Conservation (phyloP, 2,329 filamentous ascomycete genomes). For the Didymella pomorum region DNA sequence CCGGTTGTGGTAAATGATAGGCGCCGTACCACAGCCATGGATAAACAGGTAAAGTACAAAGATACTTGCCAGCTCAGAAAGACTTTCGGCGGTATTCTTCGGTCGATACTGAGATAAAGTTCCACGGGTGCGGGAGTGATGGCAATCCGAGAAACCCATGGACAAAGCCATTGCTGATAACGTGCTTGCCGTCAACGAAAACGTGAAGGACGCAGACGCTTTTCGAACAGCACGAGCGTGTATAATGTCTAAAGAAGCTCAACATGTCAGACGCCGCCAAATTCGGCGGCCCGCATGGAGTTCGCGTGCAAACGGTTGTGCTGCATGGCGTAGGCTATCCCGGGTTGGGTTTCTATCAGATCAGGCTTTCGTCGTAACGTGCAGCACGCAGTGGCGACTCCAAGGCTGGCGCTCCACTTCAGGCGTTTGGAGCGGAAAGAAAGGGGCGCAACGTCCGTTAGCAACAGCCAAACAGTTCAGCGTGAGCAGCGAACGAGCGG, state of each 20-base stretch:
- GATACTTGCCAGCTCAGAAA: background rate
- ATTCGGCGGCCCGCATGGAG: conserved; percentile 8
- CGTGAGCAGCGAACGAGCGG: background rate
- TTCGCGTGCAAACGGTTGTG: conserved; percentile 1
- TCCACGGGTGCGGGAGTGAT: background rate
- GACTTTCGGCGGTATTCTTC: background rate
- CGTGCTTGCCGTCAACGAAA: background rate
- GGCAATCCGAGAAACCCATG: background rate
- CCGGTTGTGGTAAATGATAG: conserved; percentile 2
- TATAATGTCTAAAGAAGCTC: background rate
- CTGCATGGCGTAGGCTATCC: conserved; percentile 7
- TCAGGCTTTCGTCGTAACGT: conserved; percentile 13
- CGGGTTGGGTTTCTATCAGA: conserved; percentile 3
- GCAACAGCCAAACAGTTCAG: conserved; percentile 1
- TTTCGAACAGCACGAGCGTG: background rate
- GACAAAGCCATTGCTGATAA: background rate
- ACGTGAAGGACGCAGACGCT: background rate
- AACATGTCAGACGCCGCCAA: conserved; percentile 1
- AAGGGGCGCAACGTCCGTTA: background rate
- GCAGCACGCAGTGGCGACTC: conserved; percentile 13
- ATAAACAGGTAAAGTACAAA: background rate
- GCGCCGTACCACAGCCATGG: background rate
- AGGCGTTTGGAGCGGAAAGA: conserved; percentile 4
- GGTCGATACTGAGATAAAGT: background rate
- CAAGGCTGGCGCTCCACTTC: background rate